Evolutionary conservation across 352 stramenopile genomes (phyloP).

Genomic region (Globisporangium takayamanum): DNA sequence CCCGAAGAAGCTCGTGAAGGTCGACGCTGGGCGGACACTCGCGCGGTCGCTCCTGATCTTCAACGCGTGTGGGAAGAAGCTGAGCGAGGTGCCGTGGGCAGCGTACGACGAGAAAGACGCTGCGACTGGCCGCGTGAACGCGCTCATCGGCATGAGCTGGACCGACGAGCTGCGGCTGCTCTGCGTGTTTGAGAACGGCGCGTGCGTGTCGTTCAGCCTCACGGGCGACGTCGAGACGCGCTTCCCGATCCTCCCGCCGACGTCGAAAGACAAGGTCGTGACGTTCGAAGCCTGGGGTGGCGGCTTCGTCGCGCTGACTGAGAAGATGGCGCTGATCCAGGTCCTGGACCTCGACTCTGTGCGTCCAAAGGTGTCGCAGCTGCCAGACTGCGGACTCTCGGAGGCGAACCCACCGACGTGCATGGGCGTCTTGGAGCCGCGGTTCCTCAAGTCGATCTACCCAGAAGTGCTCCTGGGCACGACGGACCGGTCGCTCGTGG

Average conservation of each 20-base stretch:
- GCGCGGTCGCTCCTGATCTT: constrained; percentile 64
- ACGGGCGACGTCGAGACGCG: constrained; percentile 65
- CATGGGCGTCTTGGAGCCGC: constrained; percentile 91
- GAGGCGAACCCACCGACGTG: constrained; percentile 73
- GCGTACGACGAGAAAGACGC: constrained; percentile 61
- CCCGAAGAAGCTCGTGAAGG: constrained; percentile 66
- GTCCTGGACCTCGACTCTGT: constrained; percentile 76
- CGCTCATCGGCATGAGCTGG: constrained; percentile 70
- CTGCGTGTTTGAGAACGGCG: constrained; percentile 71
- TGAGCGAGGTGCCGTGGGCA: constrained; percentile 56
- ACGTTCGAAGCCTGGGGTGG: constrained; percentile 70
- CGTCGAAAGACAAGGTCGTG: constrained; percentile 71
- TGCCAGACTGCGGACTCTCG: constrained; percentile 68
- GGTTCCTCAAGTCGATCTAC: constrained; percentile 86
- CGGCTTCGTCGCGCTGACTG: constrained; percentile 69
- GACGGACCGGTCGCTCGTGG: constrained; percentile 85
- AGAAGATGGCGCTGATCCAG: constrained; percentile 79
- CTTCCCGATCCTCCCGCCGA: constrained; percentile 58
- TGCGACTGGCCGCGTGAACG: constrained; percentile 21
- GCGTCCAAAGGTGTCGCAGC: constrained; percentile 62
- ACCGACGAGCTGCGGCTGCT: constrained; percentile 78
- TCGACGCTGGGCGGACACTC: constrained; percentile 42
- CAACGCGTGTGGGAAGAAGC: constrained; percentile 59
- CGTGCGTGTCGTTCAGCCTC: constrained; percentile 63
- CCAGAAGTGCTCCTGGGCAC: constrained; percentile 93